phyloP scores from a whole-genome alignment of 2,329 filamentous ascomycete genomes.

The Fusarium compactum region DNA sequence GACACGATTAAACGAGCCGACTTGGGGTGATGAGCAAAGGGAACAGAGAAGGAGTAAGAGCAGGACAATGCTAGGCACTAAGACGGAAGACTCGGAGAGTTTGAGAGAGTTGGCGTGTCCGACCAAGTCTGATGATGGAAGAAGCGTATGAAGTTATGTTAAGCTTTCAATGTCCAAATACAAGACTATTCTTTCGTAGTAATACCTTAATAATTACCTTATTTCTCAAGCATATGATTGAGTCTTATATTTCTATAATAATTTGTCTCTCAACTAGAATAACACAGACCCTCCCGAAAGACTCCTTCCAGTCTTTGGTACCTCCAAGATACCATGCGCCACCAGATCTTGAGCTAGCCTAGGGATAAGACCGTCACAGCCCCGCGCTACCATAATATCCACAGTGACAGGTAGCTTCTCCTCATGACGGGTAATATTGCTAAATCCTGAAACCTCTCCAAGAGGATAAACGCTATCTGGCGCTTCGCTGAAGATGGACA shows the following conservation, averaged over 20 bases:
- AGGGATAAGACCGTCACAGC: neutral
- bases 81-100: neutral
- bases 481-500: neutral
- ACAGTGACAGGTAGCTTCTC: neutral
- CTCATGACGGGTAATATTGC: neutral
- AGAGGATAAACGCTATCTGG: neutral
- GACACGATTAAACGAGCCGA: neutral
- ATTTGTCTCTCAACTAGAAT: neutral
- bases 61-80: neutral
- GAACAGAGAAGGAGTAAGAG: neutral
- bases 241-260: neutral
- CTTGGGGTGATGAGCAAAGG: neutral
- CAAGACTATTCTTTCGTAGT: too few relatives aligned
- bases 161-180: neutral
- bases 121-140: neutral
- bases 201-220: too few relatives aligned
- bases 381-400: neutral
- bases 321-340: neutral
- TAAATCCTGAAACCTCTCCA: neutral
- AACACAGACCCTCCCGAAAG: neutral
- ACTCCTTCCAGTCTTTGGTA: neutral
- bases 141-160: neutral
- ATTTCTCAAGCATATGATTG: neutral
- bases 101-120: neutral
- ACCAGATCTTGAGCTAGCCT: neutral